Percentiles rank a stretch among this genome's conserved stretches.
Evolutionary conservation across 1,139 yeast genomes (phyloP).

Genomic region (Taphrina populina): DNA sequence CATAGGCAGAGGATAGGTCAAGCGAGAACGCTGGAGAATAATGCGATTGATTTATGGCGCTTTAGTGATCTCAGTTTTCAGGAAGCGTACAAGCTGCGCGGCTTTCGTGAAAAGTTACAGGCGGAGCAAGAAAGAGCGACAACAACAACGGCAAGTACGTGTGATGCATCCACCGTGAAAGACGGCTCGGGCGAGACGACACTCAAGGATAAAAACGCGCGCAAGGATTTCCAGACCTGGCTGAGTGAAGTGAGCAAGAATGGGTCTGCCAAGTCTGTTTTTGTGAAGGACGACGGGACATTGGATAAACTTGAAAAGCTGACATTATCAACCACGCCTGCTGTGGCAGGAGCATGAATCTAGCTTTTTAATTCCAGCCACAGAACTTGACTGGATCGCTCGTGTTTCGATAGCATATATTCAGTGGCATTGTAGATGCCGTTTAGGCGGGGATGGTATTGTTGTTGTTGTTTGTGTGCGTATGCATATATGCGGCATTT

Average conservation of each 20-base stretch:
- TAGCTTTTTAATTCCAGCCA: no score
- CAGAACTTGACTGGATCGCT: no score
- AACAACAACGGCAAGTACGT: neutral
- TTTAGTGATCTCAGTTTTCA: conserved; percentile 19
- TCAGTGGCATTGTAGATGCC: no score
- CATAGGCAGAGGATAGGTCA: conserved; percentile 16
- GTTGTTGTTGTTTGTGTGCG: no score
- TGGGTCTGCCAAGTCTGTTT: conserved; percentile 2
- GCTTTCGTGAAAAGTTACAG: conserved; percentile 13
- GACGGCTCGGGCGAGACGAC: neutral
- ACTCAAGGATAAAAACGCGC: conserved; percentile 1
- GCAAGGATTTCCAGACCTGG: conserved; percentile 24
- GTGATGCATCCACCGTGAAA: neutral
- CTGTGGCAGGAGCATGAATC: neutral
- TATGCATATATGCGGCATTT: no score
- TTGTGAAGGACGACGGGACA: conserved; percentile 21
- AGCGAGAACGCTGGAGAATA: conserved; percentile 16
- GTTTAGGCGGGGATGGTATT: no score
- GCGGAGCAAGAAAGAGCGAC: neutral
- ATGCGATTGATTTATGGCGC: conserved; percentile 16
- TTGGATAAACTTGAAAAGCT: neutral
- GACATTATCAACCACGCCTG: neutral
- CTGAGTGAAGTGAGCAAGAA: conserved; percentile 16
- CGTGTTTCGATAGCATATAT: no score
- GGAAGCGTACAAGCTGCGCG: conserved; percentile 20